Base-by-base conservation (phyloP, 768 basidiomycete genomes). In the Tricholoma bakamatsutake region DNA sequence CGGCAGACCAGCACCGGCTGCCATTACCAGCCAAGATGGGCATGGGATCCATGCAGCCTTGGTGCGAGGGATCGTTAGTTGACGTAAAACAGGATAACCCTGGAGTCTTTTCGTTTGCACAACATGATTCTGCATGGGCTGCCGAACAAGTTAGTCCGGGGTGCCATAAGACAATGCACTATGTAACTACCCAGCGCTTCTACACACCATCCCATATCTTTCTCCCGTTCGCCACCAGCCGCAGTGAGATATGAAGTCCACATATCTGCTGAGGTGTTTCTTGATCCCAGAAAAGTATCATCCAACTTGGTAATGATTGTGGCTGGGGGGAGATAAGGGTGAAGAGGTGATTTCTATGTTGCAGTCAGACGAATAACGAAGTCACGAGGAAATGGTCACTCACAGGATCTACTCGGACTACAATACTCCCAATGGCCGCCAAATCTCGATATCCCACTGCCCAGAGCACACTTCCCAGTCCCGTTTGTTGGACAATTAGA, bases 221-320 rank as follows among this genome's bases (percentile, higher is more conserved):
- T 49, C 17, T 35, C 35, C 40, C 35, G 42, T 52, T 18, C 43
- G 31, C n/a, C 57, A 45, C 24, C 28, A 42, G 46, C 68, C 62
- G 34, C 57, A 12, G 60, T 62, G 10, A 88, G 71, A 62, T 80
- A 79, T 8, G 65, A 43, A 17, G 67, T 66, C 89, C 87, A 86
- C 0, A 65, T 55, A 61, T 80, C 71, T 21, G 67, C 57, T 15
- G 64, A 62, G 34, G 58, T 13, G 28, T 56, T 50, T 35, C 60
- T 33, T 50, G 65, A 58, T 37, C 59, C 73, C 34, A 92, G 71
- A 0, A 70, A 48, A 1, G 70, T 67, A 66, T 93, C 92, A 57
- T 93, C 88, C 18, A 93, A 62, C 45, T 75, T 69, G 4, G 81
- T 83, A 49, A 94, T 74, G 4, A 92, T 61, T 2, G 81, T 73